A percentile compares a stretch with the other conserved stretches of the same genome.
These are phyloP conservation scores for Prunus persica DNA, from an alignment of 306 rosid species.

Conservation along the genomic window Prunus_persica_NCBIv2 NC_034011.1:7527501-7528000, in stretches of 20 bases:
- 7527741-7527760: slow-evolving; percentile 23
- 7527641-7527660: background rate
- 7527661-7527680: background rate
- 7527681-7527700: background rate
- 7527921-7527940: slow-evolving; percentile 89
- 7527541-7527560: slow-evolving; percentile 73
- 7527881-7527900: slow-evolving; percentile 55
- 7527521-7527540: slow-evolving; percentile 61
- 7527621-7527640: background rate
- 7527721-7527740: background rate
- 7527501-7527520: slow-evolving; percentile 86
- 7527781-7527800: slow-evolving; percentile 80
- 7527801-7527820: slow-evolving; percentile 57
- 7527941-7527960: slow-evolving; percentile 90
- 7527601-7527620: background rate
- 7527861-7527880: slow-evolving; percentile 66
- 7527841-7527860: slow-evolving; percentile 77
- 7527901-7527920: slow-evolving; percentile 74
- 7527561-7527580: slow-evolving; percentile 77
- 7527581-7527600: background rate
- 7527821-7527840: slow-evolving; percentile 60
- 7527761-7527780: slow-evolving; percentile 91
- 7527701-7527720: background rate
- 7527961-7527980: slow-evolving; percentile 83
- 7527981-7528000: slow-evolving; percentile 80